Percentiles rank a stretch among this genome's conserved stretches.
Conservation (phyloP, 2,329 filamentous ascomycete genomes). For the Colletotrichum liriopes region DNA sequence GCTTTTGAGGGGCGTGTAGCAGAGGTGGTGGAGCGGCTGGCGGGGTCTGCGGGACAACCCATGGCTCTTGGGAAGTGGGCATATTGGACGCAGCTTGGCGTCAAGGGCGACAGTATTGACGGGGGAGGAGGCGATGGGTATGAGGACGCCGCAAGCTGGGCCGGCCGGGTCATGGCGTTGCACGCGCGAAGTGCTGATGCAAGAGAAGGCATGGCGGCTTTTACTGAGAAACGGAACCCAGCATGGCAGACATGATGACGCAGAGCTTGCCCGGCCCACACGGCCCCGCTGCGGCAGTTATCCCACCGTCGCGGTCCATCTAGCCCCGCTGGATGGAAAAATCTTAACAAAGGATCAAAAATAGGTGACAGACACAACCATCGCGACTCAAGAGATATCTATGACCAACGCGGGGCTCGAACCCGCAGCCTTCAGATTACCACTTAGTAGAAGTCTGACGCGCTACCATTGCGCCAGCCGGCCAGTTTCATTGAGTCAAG, state of each 20-base stretch:
- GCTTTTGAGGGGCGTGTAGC: constrained; percentile 47
- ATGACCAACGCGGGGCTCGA: constrained; percentile 41
- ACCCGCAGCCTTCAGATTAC: constrained; percentile 41
- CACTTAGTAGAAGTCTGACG: constrained; percentile 38
- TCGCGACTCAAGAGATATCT: neutral
- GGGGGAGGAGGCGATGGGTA: constrained; percentile 46
- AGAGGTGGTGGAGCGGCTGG: constrained; percentile 46
- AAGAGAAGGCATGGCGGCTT: constrained; percentile 49
- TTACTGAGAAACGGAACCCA: constrained; percentile 48
- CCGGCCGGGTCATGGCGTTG: constrained; percentile 49
- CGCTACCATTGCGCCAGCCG: constrained; percentile 43
- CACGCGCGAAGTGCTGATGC: constrained; percentile 50
- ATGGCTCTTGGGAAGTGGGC: constrained; percentile 55
- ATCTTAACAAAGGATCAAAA: neutral
- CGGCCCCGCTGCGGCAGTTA: neutral
- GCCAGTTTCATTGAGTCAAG: neutral
- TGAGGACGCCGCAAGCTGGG: constrained; percentile 49
- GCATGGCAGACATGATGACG: constrained; percentile 44
- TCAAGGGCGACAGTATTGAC: constrained; percentile 34
- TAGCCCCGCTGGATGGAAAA: neutral
- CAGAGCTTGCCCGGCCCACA: neutral
- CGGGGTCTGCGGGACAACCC: constrained; percentile 47
- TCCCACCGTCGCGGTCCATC: neutral
- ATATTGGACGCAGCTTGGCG: constrained; percentile 52
- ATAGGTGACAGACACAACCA: neutral